Evolutionary conservation across 2,329 filamentous ascomycete genomes (phyloP).

Genomic region (Phaeosphaeria sp.): DNA sequence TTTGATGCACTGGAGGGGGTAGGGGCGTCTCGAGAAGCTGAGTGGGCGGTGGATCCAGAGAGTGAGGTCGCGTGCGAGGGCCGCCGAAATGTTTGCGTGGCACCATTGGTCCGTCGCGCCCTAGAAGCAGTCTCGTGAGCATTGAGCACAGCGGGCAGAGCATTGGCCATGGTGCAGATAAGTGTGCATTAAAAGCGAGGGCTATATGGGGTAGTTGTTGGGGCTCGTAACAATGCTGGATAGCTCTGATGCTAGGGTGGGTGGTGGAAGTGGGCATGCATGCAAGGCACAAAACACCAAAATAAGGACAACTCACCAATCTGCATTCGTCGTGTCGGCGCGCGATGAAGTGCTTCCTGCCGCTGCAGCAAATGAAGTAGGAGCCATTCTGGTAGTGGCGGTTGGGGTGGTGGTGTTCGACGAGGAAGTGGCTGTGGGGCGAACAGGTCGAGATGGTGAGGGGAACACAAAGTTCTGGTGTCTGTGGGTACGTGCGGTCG

Average conservation of each 20-base stretch:
- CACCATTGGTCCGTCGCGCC: slow-evolving; percentile 70
- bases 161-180: slow-evolving; percentile 17
- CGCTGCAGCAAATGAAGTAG: slow-evolving; percentile 59
- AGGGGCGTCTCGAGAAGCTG: slow-evolving; percentile 38
- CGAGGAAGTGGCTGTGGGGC: slow-evolving; percentile 26
- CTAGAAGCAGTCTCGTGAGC: slow-evolving; percentile 47
- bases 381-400: slow-evolving; percentile 49
- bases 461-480: slow-evolving; percentile 22
- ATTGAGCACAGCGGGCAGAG: slow-evolving; percentile 1
- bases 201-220: slow-evolving; percentile 15
- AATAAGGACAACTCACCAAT: slow-evolving; percentile 52
- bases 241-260: slow-evolving; percentile 11
- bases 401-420: neutral
- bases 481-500: slow-evolving; percentile 29
- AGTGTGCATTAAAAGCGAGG: slow-evolving; percentile 7
- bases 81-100: slow-evolving; percentile 71
- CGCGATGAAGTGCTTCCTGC: slow-evolving; percentile 54
- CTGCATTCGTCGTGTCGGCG: slow-evolving; percentile 50
- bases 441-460: slow-evolving; percentile 31
- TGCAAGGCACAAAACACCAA: slow-evolving; percentile 11
- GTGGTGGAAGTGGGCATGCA: slow-evolving; percentile 4
- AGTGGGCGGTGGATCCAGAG: slow-evolving; percentile 49
- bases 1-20: slow-evolving; percentile 45
- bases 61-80: slow-evolving; percentile 65
- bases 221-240: slow-evolving; percentile 18